Percentiles rank a stretch among this genome's conserved stretches.
phyloP scores from a whole-genome alignment of 2,329 filamentous ascomycete species.

The Sarocladiaceae sp. region DNA sequence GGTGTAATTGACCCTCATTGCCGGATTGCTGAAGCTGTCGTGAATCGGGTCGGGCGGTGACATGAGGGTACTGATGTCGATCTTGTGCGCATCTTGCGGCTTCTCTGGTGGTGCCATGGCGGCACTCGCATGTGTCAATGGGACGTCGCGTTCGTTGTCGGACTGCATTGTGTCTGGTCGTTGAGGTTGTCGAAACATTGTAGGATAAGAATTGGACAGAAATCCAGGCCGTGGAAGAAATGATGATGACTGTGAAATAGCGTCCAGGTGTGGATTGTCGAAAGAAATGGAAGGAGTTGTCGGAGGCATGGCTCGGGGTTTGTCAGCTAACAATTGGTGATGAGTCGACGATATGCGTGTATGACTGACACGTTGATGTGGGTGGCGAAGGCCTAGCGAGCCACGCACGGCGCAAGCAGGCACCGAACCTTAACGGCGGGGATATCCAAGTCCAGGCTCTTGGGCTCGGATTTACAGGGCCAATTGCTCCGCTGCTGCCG shows the following conservation, averaged over 20 bases:
- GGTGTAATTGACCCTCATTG: constrained; percentile 4
- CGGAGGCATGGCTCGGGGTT: constrained; percentile 21
- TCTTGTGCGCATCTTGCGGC: constrained; percentile 29
- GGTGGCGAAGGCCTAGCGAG: constrained; percentile 11
- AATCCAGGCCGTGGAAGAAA: no score
- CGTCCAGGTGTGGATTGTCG: constrained; percentile 18
- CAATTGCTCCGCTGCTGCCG: constrained; percentile 6
- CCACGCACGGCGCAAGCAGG: constrained; percentile 4
- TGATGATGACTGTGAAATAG: constrained; percentile 14
- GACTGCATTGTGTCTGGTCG: constrained; percentile 10
- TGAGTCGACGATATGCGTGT: constrained; percentile 15
- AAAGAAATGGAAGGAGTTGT: constrained; percentile 25
- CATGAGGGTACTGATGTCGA: constrained; percentile 51
- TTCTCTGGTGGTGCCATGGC: constrained; percentile 25
- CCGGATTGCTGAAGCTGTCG: constrained; percentile 44
- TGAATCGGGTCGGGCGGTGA: constrained; percentile 53
- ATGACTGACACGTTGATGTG: constrained; percentile 15
- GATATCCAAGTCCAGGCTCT: background rate
- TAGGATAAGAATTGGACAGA: constrained; percentile 15
- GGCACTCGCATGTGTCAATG: constrained; percentile 12
- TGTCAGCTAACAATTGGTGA: constrained; percentile 25
- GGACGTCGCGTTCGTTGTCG: background rate
- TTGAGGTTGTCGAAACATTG: constrained; percentile 11
- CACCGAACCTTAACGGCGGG: constrained; percentile 2
- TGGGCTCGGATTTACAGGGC: constrained; percentile 9